Conservation (phyloP, 495 filamentous ascomycete species). For the Terfezia boudieri region DNA sequence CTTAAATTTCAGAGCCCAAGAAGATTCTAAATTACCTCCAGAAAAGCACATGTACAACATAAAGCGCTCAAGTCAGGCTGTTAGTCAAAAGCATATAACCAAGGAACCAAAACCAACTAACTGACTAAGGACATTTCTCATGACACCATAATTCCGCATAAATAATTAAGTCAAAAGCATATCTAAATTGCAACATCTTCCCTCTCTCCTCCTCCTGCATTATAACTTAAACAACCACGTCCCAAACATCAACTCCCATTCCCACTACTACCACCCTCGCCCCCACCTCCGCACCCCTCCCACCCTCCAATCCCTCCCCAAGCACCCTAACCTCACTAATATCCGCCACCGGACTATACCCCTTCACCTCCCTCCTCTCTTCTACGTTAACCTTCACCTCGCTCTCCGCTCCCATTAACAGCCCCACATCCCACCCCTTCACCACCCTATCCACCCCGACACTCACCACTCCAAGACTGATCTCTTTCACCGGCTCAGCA, state of each 20-base stretch:
- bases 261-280: conserved; percentile 24
- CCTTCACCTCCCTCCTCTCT: conserved; percentile 30
- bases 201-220: no score
- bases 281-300: conserved; percentile 1
- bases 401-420: not conserved
- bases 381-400: not conserved
- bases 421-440: conserved; percentile 40
- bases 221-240: not conserved
- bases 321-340: conserved; percentile 1
- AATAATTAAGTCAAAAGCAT: no score
- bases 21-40: no score
- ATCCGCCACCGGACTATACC: conserved; percentile 33
- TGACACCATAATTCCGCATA: no score
- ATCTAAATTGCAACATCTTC: no score
- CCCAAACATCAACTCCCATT: conserved; percentile 29
- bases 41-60: no score
- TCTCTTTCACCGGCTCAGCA: not conserved
- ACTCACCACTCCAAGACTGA: conserved; percentile 26
- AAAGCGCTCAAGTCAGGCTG: no score
- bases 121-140: no score
- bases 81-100: no score
- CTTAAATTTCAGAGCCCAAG: no score
- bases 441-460: conserved; percentile 64
- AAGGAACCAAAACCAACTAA: no score
- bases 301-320: not conserved